Conservation (phyloP, 148 eudicot genomes). For the Simmondsia chinensis region DNA sequence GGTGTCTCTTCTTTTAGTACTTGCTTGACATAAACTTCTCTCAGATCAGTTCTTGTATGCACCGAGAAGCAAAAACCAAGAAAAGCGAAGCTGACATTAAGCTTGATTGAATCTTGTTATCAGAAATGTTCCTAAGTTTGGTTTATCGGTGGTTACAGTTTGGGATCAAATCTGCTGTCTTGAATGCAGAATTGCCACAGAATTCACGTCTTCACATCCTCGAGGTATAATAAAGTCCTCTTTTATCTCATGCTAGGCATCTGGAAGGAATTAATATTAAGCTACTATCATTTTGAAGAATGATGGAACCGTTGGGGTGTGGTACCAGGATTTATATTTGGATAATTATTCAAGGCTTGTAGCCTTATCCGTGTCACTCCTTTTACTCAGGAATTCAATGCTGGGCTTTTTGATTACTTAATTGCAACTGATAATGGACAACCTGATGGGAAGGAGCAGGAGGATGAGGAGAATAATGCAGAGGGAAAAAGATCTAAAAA, state of each 20-base stretch:
- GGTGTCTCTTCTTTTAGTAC: neutral
- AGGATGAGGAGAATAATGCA: slow-evolving; percentile 27
- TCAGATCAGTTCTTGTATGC: no score
- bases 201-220: slow-evolving; percentile 94
- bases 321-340: neutral
- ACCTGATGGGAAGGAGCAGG: slow-evolving; percentile 39
- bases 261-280: no score
- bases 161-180: slow-evolving; percentile 72
- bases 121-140: no score
- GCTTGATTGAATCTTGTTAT: no score
- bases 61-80: no score
- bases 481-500: slow-evolving; percentile 46
- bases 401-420: slow-evolving; percentile 88
- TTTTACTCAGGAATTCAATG: slow-evolving; percentile 67
- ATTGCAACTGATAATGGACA: slow-evolving; percentile 80
- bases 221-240: slow-evolving; percentile 47
- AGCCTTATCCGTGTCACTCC: slow-evolving; percentile 1
- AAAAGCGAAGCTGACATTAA: no score
- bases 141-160: slow-evolving; percentile 50
- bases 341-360: neutral
- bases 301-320: neutral
- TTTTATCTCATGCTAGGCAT: neutral
- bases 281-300: neutral
- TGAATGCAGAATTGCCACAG: slow-evolving; percentile 94
- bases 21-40: no score